Percentiles rank a stretch among this genome's conserved stretches.
Evolutionary conservation across 2,329 filamentous ascomycete species (phyloP).

Genomic region (Furcasterigmium sp.): DNA sequence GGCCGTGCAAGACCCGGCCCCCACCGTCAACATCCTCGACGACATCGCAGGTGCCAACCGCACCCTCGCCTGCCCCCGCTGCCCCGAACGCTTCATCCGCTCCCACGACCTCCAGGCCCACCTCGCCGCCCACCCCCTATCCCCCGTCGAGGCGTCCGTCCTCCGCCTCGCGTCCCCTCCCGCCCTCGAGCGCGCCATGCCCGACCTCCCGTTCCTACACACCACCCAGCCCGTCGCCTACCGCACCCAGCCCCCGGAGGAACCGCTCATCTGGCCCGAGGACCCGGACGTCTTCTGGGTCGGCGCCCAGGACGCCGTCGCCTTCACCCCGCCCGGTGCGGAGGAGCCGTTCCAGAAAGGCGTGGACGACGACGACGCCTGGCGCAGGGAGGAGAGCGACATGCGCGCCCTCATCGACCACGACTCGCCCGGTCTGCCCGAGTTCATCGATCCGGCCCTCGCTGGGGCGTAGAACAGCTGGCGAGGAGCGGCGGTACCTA

Average conservation of each 20-base stretch:
- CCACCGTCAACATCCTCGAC: constrained; percentile 15
- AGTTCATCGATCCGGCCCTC: constrained; percentile 11
- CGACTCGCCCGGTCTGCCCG: constrained; percentile 3
- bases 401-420: constrained; percentile 30
- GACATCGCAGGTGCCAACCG: constrained; percentile 38
- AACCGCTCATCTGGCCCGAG: constrained; percentile 2
- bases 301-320: constrained; percentile 25
- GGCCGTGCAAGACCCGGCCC: not conserved
- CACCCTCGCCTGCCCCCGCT: constrained; percentile 39
- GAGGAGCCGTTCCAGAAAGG: not conserved
- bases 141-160: constrained; percentile 9
- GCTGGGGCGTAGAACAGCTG: constrained; percentile 1
- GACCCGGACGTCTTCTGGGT: constrained; percentile 19
- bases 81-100: constrained; percentile 40
- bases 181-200: constrained; percentile 8
- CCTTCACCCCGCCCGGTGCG: not conserved
- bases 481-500: too few species aligned
- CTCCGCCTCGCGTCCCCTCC: constrained; percentile 13
- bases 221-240: constrained; percentile 8
- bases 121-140: constrained; percentile 24
- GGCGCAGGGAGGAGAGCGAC: constrained; percentile 38
- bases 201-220: constrained; percentile 10
- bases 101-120: constrained; percentile 46
- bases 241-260: constrained; percentile 3
- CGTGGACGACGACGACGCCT: constrained; percentile 27